Evolutionary conservation across 2,329 filamentous ascomycete species (phyloP), one percentile per base, ranked within the genome.

Genomic region (Hymenoscyphus linearis): DNA sequence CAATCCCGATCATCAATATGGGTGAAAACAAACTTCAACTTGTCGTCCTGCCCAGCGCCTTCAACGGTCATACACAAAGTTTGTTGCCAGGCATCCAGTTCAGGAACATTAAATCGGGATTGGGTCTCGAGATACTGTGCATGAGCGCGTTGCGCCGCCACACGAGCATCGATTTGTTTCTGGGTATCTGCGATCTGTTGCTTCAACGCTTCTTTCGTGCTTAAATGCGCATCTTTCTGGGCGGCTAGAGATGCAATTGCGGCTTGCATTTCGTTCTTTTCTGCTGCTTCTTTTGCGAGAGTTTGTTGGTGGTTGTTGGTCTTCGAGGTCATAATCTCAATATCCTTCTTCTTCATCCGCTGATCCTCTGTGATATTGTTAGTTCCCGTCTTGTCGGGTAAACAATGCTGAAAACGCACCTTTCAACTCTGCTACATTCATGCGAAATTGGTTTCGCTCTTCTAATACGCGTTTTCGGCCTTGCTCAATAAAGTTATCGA

Each of bases 51-150:
- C 1, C 91, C 93, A 0, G 90, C 90, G 1, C 93, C 93, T 72
- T 98, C 93, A 71, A 99, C 96, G 63, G 89, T 82, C 72, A 98
- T 75, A 62, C 93, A 93, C 62, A 99, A 79, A 73, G 93, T 95
- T 59, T 88, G 89, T 74, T 96, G 90, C 95, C 95, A 99, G 73
- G 98, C 98, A 68, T 93, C 90, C 53, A 99, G 82, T 78, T 99
- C 95, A 0, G 95, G 95, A 52, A 90, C 84, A 75, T 99, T 98
- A 76, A 93, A 90, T 36, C 91, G 85, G 59, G 89, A 85, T 77
- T 98, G 93, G 1, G 88, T 84, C 69, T 96, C 91, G 40, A 96
- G 80, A 68, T 91, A 86, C 64, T 85, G 82, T 55, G 89, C 86
- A 73, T 90, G 86, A 65, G 84, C 84, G 57, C 85, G 80, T 76